Base-by-base conservation (phyloP, 768 basidiomycete genomes). In the Boletellus ananas region DNA sequence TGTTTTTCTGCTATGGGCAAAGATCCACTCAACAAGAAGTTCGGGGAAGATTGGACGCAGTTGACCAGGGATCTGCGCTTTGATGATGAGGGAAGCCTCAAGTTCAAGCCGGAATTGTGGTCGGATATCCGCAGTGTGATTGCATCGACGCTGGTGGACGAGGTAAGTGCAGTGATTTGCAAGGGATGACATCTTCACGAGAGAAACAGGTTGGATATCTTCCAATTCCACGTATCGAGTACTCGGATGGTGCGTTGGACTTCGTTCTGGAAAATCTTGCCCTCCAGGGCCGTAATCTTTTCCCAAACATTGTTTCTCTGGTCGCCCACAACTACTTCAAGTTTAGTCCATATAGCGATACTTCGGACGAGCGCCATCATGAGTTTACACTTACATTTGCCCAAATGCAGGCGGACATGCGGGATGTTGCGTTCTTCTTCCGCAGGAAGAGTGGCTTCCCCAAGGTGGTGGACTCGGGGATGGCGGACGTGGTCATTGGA, bases 181-280 rank as follows among this genome's bases (percentile, higher is more conserved):
- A 20, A 45, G 10, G 47, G 9, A 21, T 13, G 13, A 39, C 31
- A 34, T 13, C 12, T 41, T 54, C 14, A 50, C 37, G 27, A 3
- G 27, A 21, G 20, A 33, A 21, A 3, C 23, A 88, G 81, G 74
- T 87, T 43, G 86, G 85, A 18, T 87, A 90, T 59, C 64, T 94
- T 47, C 93, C 93, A 7, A 94, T 98, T 56, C 95, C 95, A 0
- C 85, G 93, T 33, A 82, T 94, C 64, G 94, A 96, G 69, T 98
- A 96, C 72, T 86, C 87, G 33, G 92, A 95, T 68, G 85, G 91
- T 45, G 63, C 76, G 6, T 71, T 94, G 52, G 94, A 96, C 59
- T 78, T 96, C 38, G 90, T 95, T 50, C 82, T 97, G 55, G 95
- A 97, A 76, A 97, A 95, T 67, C 79, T 97, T 31, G 87, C 89